phyloP scores from a whole-genome alignment of 116 monocot species.

The Zostera marina region DNA sequence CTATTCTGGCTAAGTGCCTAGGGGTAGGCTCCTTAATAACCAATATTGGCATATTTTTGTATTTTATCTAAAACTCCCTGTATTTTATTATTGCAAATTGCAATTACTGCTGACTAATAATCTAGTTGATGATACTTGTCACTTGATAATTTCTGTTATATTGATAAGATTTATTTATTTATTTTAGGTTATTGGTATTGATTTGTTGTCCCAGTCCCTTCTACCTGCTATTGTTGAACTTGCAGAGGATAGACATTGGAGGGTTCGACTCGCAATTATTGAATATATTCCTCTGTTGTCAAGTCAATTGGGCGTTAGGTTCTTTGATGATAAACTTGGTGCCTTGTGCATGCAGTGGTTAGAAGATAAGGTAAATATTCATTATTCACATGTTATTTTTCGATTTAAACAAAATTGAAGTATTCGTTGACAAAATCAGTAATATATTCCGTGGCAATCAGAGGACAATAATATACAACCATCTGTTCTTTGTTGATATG shows the following conservation, averaged over 20 bases:
- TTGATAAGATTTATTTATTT: slow-evolving; percentile 2
- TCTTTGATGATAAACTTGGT: slow-evolving; percentile 93
- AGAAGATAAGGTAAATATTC: slow-evolving; percentile 76
- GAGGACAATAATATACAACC: not conserved
- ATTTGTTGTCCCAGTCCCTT: slow-evolving; percentile 66
- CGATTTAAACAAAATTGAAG: not conserved
- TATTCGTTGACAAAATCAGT: not conserved
- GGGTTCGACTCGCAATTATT: slow-evolving; percentile 81
- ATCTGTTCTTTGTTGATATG: not conserved
- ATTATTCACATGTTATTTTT: not conserved
- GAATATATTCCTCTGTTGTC: slow-evolving; percentile 68
- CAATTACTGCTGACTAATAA: too few relatives aligned
- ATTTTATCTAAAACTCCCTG: too few relatives aligned
- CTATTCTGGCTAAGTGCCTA: too few relatives aligned
- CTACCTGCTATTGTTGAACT: slow-evolving; percentile 81
- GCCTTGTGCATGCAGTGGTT: slow-evolving; percentile 97
- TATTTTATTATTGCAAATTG: too few relatives aligned
- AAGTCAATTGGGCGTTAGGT: slow-evolving; percentile 44
- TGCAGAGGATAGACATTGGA: slow-evolving; percentile 79
- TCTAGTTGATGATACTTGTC: too few relatives aligned
- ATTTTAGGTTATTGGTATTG: slow-evolving; percentile 75
- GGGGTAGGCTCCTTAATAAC: too few relatives aligned
- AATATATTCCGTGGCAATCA: not conserved
- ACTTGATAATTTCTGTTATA: not conserved
- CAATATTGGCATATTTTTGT: too few relatives aligned